Percentiles rank a stretch among this genome's conserved stretches.
These are phyloP conservation scores for Dichotomocladium elegans DNA, from an alignment of 371 early-diverging fungal genomes.

Conservation along the genomic window DNA sequence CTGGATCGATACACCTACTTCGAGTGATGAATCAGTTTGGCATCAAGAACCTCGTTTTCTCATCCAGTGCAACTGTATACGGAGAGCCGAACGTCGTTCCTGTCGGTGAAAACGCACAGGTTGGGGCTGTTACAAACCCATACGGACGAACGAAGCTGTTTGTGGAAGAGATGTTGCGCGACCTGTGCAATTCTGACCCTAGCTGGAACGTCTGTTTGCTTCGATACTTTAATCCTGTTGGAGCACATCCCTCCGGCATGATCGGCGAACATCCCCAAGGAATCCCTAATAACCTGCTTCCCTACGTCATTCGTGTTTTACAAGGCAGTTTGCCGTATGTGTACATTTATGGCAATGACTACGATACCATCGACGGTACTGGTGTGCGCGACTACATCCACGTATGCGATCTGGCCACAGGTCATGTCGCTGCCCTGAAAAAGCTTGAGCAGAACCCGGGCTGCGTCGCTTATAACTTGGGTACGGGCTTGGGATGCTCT, in stretches of 20 bases:
- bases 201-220: constrained; percentile 68
- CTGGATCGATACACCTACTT: constrained; percentile 73
- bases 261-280: constrained; percentile 89
- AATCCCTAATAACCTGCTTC: constrained; percentile 87
- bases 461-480: constrained; percentile 79
- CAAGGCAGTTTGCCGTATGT: constrained; percentile 70
- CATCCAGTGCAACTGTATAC: constrained; percentile 85
- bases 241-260: constrained; percentile 81
- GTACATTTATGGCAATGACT: constrained; percentile 81
- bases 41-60: constrained; percentile 79
- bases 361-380: constrained; percentile 85
- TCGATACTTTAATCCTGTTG: constrained; percentile 89
- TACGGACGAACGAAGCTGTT: constrained; percentile 87
- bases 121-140: constrained; percentile 73
- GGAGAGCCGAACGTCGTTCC: constrained; percentile 58
- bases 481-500: constrained; percentile 81
- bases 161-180: constrained; percentile 76
- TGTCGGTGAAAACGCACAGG: constrained; percentile 57
- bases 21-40: constrained; percentile 60
- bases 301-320: constrained; percentile 80
- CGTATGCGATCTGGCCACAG: constrained; percentile 82
- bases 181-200: constrained; percentile 54
- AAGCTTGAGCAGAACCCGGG: constrained; percentile 53
- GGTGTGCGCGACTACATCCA: constrained; percentile 93
- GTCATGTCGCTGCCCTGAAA: constrained; percentile 78